These are phyloP conservation scores for Claviceps maximensis DNA, from an alignment of 2,329 filamentous ascomycete species.

Conservation along the genomic window DNA sequence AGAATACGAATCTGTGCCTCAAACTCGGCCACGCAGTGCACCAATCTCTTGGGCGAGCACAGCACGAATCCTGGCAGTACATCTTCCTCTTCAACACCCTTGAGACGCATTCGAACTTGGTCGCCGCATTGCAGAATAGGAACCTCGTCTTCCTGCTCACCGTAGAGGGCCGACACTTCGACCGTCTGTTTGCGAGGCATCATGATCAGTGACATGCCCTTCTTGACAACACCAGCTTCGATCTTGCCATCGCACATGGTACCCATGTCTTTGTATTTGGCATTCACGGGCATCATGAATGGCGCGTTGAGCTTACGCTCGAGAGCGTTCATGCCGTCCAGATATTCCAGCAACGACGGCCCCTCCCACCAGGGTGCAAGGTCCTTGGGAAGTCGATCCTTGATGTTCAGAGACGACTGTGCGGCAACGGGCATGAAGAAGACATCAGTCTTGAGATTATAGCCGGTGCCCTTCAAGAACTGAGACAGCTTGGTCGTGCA, in stretches of 20 bases:
- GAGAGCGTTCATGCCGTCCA: conserved; percentile 84
- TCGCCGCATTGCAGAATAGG: conserved; percentile 75
- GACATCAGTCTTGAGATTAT: conserved; percentile 87
- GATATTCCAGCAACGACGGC: conserved; percentile 83
- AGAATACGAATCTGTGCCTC: conserved; percentile 95
- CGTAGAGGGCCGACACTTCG: conserved; percentile 74
- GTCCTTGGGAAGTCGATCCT: conserved; percentile 68
- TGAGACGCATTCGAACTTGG: conserved; percentile 81
- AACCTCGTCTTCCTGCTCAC: conserved; percentile 92
- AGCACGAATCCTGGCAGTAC: conserved; percentile 91
- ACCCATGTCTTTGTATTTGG: conserved; percentile 94
- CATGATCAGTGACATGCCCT: conserved; percentile 73
- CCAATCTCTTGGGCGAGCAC: conserved; percentile 84
- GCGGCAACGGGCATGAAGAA: conserved; percentile 95
- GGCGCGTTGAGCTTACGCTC: conserved; percentile 95
- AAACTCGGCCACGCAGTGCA: conserved; percentile 79
- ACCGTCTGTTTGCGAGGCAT: conserved; percentile 88
- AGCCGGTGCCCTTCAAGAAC: conserved; percentile 86
- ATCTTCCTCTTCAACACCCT: conserved; percentile 95
- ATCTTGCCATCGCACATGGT: conserved; percentile 98
- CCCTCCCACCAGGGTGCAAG: conserved; percentile 74
- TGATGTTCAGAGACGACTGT: conserved; percentile 75
- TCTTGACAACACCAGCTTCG: conserved; percentile 87
- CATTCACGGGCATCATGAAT: conserved; percentile 97
- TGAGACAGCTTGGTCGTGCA: conserved; percentile 77